phyloP scores from a whole-genome alignment of 2,329 filamentous ascomycete genomes.

The Fusarium beomiforme region DNA sequence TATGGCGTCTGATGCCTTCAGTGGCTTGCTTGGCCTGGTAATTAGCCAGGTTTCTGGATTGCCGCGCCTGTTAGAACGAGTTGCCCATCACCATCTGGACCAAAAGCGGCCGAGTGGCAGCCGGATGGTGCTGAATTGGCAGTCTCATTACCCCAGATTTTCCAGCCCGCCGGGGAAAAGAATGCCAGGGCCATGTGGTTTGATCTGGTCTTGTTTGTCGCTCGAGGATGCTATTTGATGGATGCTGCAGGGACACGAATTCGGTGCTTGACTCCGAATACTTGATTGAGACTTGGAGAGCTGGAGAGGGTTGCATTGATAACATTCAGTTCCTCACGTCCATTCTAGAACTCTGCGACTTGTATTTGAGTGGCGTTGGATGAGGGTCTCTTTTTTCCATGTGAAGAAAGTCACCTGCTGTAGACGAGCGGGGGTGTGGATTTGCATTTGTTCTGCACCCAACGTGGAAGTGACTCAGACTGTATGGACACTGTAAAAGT shows the following conservation, averaged over 20 bases:
- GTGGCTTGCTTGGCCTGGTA: constrained; percentile 34
- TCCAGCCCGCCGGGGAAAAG: constrained; percentile 33
- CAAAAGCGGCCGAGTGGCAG: constrained; percentile 25
- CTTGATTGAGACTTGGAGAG: background rate
- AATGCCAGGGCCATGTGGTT: constrained; percentile 34
- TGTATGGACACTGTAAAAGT: background rate
- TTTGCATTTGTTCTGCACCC: background rate
- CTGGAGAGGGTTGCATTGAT: constrained; percentile 5
- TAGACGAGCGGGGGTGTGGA: constrained; percentile 19
- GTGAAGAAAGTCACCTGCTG: constrained; percentile 32
- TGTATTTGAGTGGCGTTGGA: constrained; percentile 17
- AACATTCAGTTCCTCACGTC: background rate
- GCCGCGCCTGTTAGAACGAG: constrained; percentile 39
- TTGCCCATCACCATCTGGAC: constrained; percentile 37
- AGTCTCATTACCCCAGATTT: constrained; percentile 40
- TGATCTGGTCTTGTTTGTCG: constrained; percentile 6
- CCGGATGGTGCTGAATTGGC: constrained; percentile 27
- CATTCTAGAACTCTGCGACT: constrained; percentile 22
- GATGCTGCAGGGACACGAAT: constrained; percentile 29
- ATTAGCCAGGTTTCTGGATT: constrained; percentile 33
- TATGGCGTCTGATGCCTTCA: constrained; percentile 8
- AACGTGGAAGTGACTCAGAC: background rate
- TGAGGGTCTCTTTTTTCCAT: constrained; percentile 16
- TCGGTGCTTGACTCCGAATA: background rate
- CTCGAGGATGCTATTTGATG: constrained; percentile 17